Evolutionary conservation across 371 early-diverging fungal species (phyloP).

Genomic region (Mortierella sp.): DNA sequence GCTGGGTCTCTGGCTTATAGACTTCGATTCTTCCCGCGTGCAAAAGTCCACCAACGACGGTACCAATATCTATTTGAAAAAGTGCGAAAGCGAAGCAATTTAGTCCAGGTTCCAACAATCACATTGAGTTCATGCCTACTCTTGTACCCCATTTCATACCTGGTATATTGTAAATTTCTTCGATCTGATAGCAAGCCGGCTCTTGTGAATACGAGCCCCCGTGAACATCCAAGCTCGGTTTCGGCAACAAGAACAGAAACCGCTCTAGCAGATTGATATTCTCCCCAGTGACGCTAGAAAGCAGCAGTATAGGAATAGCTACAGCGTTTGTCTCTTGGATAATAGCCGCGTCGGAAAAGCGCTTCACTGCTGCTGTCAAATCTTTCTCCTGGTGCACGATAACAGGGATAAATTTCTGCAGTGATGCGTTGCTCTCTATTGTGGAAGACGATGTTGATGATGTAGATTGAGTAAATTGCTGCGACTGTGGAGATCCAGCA

Average conservation of each 20-base stretch:
- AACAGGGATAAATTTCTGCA: constrained; percentile 78
- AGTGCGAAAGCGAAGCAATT: constrained; percentile 3
- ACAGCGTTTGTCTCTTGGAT: constrained; percentile 40
- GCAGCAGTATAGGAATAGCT: constrained; percentile 86
- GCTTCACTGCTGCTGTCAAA: constrained; percentile 74
- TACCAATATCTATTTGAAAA: constrained; percentile 65
- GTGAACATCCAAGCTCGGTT: constrained; percentile 51
- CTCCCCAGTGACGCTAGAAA: constrained; percentile 90
- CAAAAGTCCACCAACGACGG: constrained; percentile 68
- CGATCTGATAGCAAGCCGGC: constrained; percentile 85
- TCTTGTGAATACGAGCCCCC: constrained; percentile 51
- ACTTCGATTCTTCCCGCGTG: constrained; percentile 62
- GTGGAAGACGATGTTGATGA: neutral
- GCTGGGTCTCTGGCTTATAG: neutral
- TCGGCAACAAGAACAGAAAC: constrained; percentile 81
- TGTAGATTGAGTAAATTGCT: neutral
- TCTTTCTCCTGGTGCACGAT: constrained; percentile 79
- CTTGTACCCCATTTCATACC: constrained; percentile 64
- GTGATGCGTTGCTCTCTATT: neutral
- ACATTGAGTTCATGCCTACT: neutral
- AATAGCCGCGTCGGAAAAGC: constrained; percentile 66
- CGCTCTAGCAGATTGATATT: constrained; percentile 80
- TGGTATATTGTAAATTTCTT: constrained; percentile 88
- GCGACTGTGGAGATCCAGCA: constrained; percentile 4
- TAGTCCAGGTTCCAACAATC: neutral